phyloP scores from a whole-genome alignment of 2,329 filamentous ascomycete genomes.

The Byssoonygena ceratinophila region DNA sequence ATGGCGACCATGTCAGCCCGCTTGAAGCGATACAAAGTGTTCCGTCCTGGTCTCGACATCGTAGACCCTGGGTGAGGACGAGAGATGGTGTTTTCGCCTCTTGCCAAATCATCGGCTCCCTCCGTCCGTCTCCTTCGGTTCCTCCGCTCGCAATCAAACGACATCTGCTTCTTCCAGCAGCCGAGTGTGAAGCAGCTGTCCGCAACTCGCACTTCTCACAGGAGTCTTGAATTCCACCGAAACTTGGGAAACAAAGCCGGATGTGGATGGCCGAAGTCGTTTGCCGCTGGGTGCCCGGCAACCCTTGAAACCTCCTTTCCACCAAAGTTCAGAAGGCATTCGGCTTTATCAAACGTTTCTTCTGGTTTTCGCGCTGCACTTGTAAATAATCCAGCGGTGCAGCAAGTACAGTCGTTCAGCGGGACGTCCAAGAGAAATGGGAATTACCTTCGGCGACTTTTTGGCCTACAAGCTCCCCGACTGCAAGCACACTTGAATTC shows the following conservation, averaged over 20 bases:
- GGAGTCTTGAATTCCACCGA: background rate
- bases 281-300: background rate
- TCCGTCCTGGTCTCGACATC: constrained; percentile 8
- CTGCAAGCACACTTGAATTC: constrained; percentile 39
- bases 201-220: background rate
- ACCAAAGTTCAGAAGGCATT: background rate
- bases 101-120: constrained; percentile 35
- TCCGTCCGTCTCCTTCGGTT: constrained; percentile 57
- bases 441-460: constrained; percentile 30
- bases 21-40: background rate
- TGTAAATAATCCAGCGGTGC: background rate
- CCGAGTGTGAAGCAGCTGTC: background rate
- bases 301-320: constrained; percentile 5
- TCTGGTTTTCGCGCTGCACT: background rate
- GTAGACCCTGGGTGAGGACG: constrained; percentile 15
- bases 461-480: constrained; percentile 28
- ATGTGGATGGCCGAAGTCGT: background rate
- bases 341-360: background rate
- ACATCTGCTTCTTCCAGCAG: constrained; percentile 38
- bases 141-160: constrained; percentile 59
- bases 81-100: constrained; percentile 32
- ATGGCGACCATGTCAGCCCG: constrained; percentile 10
- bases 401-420: constrained; percentile 19
- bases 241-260: background rate
- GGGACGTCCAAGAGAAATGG: constrained; percentile 23